Percentiles rank a stretch among this genome's conserved stretches.
phyloP scores from a whole-genome alignment of 208 protist genomes.

The Trypanosoma cruzi region DNA sequence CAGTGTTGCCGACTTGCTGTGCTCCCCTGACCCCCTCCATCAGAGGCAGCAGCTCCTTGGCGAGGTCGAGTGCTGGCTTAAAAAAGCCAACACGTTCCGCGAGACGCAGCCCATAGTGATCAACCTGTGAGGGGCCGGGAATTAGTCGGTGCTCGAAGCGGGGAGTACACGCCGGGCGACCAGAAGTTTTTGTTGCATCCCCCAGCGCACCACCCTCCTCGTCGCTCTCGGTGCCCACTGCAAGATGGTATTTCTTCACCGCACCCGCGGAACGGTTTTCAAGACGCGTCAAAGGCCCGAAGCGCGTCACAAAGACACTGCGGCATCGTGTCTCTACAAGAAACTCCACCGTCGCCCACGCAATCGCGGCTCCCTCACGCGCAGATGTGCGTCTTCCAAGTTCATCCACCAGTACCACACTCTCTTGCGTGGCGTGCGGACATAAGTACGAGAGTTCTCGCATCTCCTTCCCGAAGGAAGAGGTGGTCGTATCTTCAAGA shows the following conservation, averaged over 20 bases:
- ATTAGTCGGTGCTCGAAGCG: slow-evolving; percentile 41
- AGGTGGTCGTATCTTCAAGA: slow-evolving; percentile 57
- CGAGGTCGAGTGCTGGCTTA: slow-evolving; percentile 38
- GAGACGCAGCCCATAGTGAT: slow-evolving; percentile 67
- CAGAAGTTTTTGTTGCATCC: not conserved
- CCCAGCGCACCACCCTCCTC: not conserved
- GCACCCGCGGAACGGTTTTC: slow-evolving; percentile 4
- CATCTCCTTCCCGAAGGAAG: slow-evolving; percentile 72
- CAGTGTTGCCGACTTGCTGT: not conserved
- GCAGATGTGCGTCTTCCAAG: slow-evolving; percentile 95
- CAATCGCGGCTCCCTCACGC: slow-evolving; percentile 95
- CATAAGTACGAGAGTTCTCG: slow-evolving; percentile 78
- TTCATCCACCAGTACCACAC: slow-evolving; percentile 98
- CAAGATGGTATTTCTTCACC: slow-evolving; percentile 58
- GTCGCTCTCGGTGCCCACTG: slow-evolving; percentile 19
- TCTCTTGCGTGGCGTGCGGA: slow-evolving; percentile 82
- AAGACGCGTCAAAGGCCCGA: slow-evolving; percentile 34
- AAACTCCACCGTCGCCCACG: slow-evolving; percentile 91
- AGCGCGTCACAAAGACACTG: slow-evolving; percentile 43
- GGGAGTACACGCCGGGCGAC: slow-evolving; percentile 2
- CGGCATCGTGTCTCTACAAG: slow-evolving; percentile 37
- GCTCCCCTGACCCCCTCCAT: slow-evolving; percentile 5
- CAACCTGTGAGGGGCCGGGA: slow-evolving; percentile 48
- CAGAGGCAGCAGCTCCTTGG: slow-evolving; percentile 28
- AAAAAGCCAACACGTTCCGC: slow-evolving; percentile 54